Evolutionary conservation across 768 basidiomycete genomes (phyloP).

Genomic region (Tricholoma sp.): DNA sequence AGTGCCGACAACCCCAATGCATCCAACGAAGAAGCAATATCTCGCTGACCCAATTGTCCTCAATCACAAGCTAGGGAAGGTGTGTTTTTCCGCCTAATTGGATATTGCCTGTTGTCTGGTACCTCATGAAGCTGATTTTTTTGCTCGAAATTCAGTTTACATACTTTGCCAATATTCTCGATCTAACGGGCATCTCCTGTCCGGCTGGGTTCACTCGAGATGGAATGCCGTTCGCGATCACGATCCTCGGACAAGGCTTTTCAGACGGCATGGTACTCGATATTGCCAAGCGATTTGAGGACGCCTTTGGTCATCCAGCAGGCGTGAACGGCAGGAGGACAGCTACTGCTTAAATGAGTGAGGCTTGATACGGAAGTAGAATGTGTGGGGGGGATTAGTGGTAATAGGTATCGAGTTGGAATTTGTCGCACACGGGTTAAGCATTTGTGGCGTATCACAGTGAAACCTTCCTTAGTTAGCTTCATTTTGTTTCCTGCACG

Average conservation of each 20-base stretch:
- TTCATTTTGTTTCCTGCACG: too few species aligned
- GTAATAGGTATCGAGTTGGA: too few species aligned
- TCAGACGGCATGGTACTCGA: constrained; percentile 1
- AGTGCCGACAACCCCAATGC: background rate
- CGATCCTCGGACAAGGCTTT: background rate
- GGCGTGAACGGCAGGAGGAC: background rate
- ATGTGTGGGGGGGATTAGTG: too few species aligned
- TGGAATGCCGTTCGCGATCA: background rate
- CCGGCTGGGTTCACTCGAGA: background rate
- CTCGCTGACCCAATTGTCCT: background rate
- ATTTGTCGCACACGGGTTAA: too few species aligned
- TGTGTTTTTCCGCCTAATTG: background rate
- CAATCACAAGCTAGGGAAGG: background rate
- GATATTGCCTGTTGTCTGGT: background rate
- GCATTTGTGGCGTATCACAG: too few species aligned
- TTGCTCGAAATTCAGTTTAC: background rate
- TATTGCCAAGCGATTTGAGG: background rate
- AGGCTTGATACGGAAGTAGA: too few species aligned
- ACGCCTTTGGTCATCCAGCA: background rate
- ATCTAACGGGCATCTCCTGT: background rate
- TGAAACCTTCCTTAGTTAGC: too few species aligned
- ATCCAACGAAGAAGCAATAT: background rate
- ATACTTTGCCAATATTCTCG: background rate
- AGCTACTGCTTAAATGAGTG: too few species aligned
- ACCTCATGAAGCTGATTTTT: background rate